Conservation (phyloP, 2,329 filamentous ascomycete species). For the Arthrobotrys sphaeroides region DNA sequence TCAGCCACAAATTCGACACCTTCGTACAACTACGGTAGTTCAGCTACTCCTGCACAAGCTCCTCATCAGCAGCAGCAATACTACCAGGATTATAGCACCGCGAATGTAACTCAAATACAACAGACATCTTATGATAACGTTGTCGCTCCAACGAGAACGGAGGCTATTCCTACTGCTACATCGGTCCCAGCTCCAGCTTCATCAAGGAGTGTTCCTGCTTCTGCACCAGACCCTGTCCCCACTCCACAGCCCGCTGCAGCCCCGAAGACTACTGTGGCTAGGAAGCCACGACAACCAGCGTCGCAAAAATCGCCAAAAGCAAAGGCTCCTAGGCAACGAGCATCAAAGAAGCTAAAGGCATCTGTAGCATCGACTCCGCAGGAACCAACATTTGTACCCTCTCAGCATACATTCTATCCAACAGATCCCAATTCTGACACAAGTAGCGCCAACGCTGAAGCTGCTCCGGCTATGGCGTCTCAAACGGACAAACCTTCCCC, state of each 20-base stretch:
- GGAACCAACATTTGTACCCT: constrained; percentile 17
- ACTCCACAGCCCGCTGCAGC: background rate
- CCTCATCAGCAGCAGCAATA: constrained; percentile 20
- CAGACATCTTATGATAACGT: background rate
- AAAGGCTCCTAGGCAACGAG: constrained; percentile 17
- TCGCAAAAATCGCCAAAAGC: constrained; percentile 21
- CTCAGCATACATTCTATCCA: constrained; percentile 26
- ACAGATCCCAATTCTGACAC: background rate
- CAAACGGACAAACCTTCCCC: no score
- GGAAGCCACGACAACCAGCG: constrained; percentile 14
- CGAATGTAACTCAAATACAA: background rate
- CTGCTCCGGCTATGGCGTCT: background rate
- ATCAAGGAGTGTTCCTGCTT: background rate
- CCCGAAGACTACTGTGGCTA: background rate
- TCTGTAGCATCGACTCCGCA: background rate
- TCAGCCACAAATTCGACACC: background rate
- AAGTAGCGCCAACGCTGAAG: background rate
- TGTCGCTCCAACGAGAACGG: background rate
- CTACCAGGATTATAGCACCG: constrained; percentile 15
- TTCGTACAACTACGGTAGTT: background rate
- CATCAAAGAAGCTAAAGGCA: constrained; percentile 4
- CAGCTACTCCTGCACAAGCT: background rate
- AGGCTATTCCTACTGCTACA: background rate
- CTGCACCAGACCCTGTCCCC: background rate
- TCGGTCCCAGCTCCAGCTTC: background rate